phyloP scores from a whole-genome alignment of 2,329 filamentous ascomycete species.

The Teratosphaeriaceae sp. region DNA sequence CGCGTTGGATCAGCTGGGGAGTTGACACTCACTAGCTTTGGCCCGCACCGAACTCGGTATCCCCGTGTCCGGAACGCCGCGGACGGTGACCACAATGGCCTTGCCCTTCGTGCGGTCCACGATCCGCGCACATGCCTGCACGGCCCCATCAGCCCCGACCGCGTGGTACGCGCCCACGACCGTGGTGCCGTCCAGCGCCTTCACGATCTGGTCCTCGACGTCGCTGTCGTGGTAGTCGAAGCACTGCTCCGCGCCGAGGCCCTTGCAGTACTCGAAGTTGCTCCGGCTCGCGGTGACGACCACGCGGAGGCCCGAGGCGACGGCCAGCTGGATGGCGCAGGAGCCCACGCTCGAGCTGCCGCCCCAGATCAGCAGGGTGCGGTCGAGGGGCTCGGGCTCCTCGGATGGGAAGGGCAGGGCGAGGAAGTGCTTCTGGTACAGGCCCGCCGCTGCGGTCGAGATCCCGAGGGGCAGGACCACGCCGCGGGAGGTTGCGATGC shows the following conservation, averaged over 20 bases:
- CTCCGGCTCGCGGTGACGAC: slow-evolving; percentile 21
- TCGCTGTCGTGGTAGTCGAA: slow-evolving; percentile 22
- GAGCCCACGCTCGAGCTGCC: slow-evolving; percentile 28
- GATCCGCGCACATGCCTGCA: slow-evolving; percentile 22
- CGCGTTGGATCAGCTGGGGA: neutral
- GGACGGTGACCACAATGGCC: slow-evolving; percentile 23
- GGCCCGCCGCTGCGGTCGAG: slow-evolving; percentile 34
- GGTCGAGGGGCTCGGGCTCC: slow-evolving; percentile 9
- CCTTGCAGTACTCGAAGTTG: slow-evolving; percentile 24
- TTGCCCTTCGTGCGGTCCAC: slow-evolving; percentile 22
- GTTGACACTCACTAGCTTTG: slow-evolving; percentile 18
- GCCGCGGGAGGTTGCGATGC: slow-evolving; percentile 31
- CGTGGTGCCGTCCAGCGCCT: slow-evolving; percentile 24
- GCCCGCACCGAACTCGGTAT: slow-evolving; percentile 21
- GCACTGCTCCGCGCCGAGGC: slow-evolving; percentile 13
- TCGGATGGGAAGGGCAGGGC: slow-evolving; percentile 16
- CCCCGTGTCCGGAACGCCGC: slow-evolving; percentile 17
- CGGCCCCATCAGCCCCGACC: slow-evolving; percentile 17
- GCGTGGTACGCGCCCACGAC: slow-evolving; percentile 26
- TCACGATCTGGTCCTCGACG: slow-evolving; percentile 22
- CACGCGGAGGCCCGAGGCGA: slow-evolving; percentile 46
- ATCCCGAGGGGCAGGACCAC: slow-evolving; percentile 39
- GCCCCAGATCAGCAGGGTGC: slow-evolving; percentile 31
- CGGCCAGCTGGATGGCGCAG: slow-evolving; percentile 38
- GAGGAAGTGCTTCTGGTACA: slow-evolving; percentile 22